A percentile compares a stretch with the other conserved stretches of the same genome.
Evolutionary conservation across 768 basidiomycete genomes (phyloP).

Genomic region (Lentinula boryana): DNA sequence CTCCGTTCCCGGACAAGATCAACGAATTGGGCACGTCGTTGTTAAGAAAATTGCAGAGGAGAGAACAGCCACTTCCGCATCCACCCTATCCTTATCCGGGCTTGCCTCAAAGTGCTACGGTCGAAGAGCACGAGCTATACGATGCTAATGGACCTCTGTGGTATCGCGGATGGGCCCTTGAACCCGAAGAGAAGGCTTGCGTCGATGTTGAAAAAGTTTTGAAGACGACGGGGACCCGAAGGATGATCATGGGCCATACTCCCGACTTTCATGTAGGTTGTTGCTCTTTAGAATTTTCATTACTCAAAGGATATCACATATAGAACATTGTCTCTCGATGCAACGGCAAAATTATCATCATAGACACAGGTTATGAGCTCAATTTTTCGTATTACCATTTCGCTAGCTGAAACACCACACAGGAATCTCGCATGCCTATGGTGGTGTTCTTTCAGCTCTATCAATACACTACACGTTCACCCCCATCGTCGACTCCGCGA

Average conservation of each 20-base stretch:
- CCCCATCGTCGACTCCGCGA: slow-evolving; percentile 35
- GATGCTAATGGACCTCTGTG: slow-evolving; percentile 79
- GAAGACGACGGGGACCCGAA: slow-evolving; percentile 68
- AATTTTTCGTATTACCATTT: neutral
- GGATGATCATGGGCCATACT: slow-evolving; percentile 97
- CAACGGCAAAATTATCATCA: slow-evolving; percentile 88
- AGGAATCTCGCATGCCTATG: slow-evolving; percentile 96
- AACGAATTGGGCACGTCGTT: slow-evolving; percentile 71
- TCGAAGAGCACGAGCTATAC: slow-evolving; percentile 69
- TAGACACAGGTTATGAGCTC: slow-evolving; percentile 76
- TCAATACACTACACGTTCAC: slow-evolving; percentile 81
- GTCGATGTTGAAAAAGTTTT: slow-evolving; percentile 64
- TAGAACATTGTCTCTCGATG: slow-evolving; percentile 83
- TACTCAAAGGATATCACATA: neutral
- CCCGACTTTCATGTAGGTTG: slow-evolving; percentile 69
- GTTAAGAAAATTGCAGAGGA: slow-evolving; percentile 61
- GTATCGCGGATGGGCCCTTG: slow-evolving; percentile 92
- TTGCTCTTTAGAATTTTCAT: neutral
- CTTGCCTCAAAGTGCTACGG: slow-evolving; percentile 58
- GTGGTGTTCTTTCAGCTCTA: slow-evolving; percentile 85
- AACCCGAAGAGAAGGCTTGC: slow-evolving; percentile 66
- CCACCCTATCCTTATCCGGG: slow-evolving; percentile 75
- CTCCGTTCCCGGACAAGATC: slow-evolving; percentile 80
- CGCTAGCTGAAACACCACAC: slow-evolving; percentile 23
- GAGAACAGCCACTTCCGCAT: slow-evolving; percentile 67